Evolutionary conservation across 805 yeast species (phyloP).

Genomic region (Cyberlindnera maritima): DNA sequence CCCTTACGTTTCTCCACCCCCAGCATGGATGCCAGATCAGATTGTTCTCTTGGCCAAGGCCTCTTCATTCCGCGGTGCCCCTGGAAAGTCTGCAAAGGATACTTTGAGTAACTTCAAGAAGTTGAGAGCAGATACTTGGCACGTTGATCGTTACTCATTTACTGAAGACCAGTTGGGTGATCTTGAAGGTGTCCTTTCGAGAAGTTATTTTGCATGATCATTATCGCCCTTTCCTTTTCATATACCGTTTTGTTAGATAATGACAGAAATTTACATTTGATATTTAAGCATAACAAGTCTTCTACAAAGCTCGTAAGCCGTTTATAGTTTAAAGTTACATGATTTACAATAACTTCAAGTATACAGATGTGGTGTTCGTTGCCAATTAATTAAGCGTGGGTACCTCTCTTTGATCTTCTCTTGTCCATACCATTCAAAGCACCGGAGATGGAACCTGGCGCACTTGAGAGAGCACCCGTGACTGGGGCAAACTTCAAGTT

Average conservation of each 20-base stretch:
- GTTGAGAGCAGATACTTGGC: slow-evolving; percentile 95
- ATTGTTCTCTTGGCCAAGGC: slow-evolving; percentile 67
- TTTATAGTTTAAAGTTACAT: neutral
- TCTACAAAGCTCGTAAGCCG: neutral
- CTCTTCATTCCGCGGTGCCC: slow-evolving; percentile 71
- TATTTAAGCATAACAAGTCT: neutral
- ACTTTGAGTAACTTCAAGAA: slow-evolving; percentile 82
- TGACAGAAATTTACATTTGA: too few relatives aligned
- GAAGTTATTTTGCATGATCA: slow-evolving; percentile 75
- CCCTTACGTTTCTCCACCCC: slow-evolving; percentile 90
- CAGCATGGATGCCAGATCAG: slow-evolving; percentile 79
- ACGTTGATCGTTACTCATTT: slow-evolving; percentile 74
- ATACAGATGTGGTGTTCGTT: neutral
- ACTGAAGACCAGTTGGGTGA: slow-evolving; percentile 80
- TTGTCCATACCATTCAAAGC: slow-evolving; percentile 37
- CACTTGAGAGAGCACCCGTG: slow-evolving; percentile 33
- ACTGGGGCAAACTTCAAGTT: slow-evolving; percentile 31
- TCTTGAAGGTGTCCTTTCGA: slow-evolving; percentile 91
- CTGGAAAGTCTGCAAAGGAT: slow-evolving; percentile 82
- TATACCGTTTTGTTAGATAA: too few relatives aligned
- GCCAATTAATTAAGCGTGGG: slow-evolving; percentile 19
- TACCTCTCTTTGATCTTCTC: slow-evolving; percentile 25
- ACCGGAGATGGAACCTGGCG: slow-evolving; percentile 34
- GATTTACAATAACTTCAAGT: neutral
- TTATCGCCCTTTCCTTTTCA: too few relatives aligned